Percentiles rank a stretch among this genome's conserved stretches.
Evolutionary conservation across 805 yeast species (phyloP).

Genomic region (Candida sonorensis): DNA sequence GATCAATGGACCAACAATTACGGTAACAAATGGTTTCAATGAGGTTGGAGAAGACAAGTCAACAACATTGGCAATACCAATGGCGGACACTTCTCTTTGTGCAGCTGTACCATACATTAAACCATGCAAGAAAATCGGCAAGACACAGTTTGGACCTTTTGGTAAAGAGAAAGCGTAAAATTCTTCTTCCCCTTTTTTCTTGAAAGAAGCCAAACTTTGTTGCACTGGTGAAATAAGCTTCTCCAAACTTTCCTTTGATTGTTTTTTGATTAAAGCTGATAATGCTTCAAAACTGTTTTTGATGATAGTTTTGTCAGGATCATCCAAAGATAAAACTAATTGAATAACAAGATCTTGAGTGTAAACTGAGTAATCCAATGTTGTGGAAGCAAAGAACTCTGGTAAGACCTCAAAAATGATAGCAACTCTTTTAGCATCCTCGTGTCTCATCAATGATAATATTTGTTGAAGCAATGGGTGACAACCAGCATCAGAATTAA

Average conservation of each 20-base stretch:
- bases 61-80: constrained; percentile 82
- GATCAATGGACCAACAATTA: constrained; percentile 93
- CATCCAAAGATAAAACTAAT: constrained; percentile 68
- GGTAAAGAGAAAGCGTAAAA: constrained; percentile 69
- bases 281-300: constrained; percentile 60
- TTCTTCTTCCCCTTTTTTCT: constrained; percentile 55
- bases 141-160: constrained; percentile 78
- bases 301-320: constrained; percentile 55
- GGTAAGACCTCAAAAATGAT: constrained; percentile 63
- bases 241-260: constrained; percentile 72
- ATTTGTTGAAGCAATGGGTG: constrained; percentile 83
- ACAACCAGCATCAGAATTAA: constrained; percentile 69
- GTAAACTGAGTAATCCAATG: constrained; percentile 65
- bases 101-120: constrained; percentile 86
- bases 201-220: constrained; percentile 62
- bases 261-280: constrained; percentile 57
- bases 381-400: constrained; percentile 58
- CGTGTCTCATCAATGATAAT: constrained; percentile 68
- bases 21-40: constrained; percentile 83
- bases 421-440: constrained; percentile 56
- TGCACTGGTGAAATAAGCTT: constrained; percentile 73
- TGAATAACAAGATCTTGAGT: constrained; percentile 68
- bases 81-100: constrained; percentile 80
- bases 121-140: constrained; percentile 92
- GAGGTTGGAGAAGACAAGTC: constrained; percentile 78